Conservation (phyloP, 768 basidiomycete species). For the Auricularia sp. region DNA sequence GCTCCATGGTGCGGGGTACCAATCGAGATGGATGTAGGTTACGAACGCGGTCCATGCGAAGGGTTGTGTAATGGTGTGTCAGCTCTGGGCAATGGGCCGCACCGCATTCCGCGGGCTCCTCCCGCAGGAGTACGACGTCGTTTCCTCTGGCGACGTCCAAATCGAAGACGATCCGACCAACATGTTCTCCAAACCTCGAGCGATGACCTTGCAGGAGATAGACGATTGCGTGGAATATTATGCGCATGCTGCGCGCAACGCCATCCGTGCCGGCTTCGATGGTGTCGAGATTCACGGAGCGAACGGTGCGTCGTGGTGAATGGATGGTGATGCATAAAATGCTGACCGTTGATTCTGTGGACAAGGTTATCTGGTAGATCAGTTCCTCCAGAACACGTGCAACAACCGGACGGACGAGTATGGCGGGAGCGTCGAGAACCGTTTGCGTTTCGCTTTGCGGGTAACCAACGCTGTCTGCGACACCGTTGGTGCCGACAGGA, state of each 20-base stretch:
- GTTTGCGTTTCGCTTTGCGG: slow-evolving; percentile 48
- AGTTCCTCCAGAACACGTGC: slow-evolving; percentile 47
- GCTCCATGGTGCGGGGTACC: not conserved
- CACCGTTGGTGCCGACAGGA: slow-evolving; percentile 43
- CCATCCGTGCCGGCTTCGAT: slow-evolving; percentile 58
- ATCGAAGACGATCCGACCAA: not conserved
- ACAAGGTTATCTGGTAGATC: slow-evolving; percentile 39
- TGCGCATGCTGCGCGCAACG: slow-evolving; percentile 45
- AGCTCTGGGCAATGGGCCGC: slow-evolving; percentile 51
- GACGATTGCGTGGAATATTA: slow-evolving; percentile 41
- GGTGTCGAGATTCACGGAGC: slow-evolving; percentile 39
- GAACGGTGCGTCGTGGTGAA: slow-evolving; percentile 10
- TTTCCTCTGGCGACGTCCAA: not conserved
- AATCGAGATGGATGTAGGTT: slow-evolving; percentile 26
- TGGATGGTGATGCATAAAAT: too few species aligned
- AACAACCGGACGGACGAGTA: slow-evolving; percentile 57
- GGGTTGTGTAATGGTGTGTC: slow-evolving; percentile 41
- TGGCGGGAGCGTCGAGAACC: slow-evolving; percentile 55
- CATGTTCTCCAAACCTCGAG: slow-evolving; percentile 22
- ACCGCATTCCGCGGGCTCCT: slow-evolving; percentile 15
- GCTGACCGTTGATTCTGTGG: too few species aligned
- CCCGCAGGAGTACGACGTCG: not conserved
- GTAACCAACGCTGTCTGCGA: slow-evolving; percentile 41
- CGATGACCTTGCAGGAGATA: slow-evolving; percentile 40
- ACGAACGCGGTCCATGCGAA: slow-evolving; percentile 49